Conservation (phyloP, 2,329 filamentous ascomycete genomes). For the Trichophyton equinum region DNA sequence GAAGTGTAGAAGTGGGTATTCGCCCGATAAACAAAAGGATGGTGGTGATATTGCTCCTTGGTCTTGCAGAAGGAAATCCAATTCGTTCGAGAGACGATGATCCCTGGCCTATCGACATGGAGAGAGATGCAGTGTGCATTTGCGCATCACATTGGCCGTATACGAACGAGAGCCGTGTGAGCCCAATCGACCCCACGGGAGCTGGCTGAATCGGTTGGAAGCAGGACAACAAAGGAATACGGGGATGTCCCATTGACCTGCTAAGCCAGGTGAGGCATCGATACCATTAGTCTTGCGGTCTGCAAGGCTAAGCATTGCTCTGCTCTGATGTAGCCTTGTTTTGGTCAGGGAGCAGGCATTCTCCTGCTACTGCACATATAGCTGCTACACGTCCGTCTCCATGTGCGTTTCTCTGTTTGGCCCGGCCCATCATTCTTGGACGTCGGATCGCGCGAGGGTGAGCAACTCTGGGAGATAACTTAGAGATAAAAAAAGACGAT, state of each 20-base stretch:
- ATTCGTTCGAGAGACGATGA: neutral
- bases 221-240: neutral
- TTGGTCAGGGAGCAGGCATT: neutral
- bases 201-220: neutral
- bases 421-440: neutral
- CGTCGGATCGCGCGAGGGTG: neutral
- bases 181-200: neutral
- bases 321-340: neutral
- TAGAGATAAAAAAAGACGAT: too few relatives aligned
- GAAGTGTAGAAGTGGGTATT: neutral
- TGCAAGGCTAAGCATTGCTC: neutral
- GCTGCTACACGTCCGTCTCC: neutral
- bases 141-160: neutral
- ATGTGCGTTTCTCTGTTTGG: neutral
- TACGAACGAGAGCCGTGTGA: neutral
- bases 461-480: too few relatives aligned
- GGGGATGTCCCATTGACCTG: neutral
- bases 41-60: neutral
- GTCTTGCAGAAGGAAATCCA: neutral
- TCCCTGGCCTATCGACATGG: conserved; percentile 1
- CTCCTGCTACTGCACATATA: neutral
- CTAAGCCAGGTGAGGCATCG: neutral
- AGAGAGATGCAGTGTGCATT: neutral
- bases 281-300: neutral
- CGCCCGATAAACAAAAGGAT: neutral